Evolutionary conservation across 495 filamentous ascomycete species (phyloP), one percentile per base, ranked within the genome.

Genomic region (Aspergillus wentii): DNA sequence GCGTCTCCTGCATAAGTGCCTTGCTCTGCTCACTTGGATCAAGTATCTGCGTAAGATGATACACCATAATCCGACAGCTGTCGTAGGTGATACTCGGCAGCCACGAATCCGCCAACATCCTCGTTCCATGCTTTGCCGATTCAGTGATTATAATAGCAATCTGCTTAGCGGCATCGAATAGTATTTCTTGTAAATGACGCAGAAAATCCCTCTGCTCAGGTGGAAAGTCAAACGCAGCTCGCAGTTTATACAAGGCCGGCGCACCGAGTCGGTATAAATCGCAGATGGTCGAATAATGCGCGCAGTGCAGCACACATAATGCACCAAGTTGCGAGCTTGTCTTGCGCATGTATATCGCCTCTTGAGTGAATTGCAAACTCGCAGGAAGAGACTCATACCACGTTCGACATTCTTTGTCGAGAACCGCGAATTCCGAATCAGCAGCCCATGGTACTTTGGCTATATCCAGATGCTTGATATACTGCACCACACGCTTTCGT

Each of bases 31-130:
- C 48, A 1, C 46, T 38, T 3, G 54, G 45, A 19, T 61, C 52
- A 2, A 61, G 48, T 5, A 61, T 51, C 32, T 61, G 57, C 2
- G 57, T 61, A 11, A 56, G 30, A 33, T 61, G 54, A 18, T 61
- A 61, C 8, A 61, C 38, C 47, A 61, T 61, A 30, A 59, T 59
- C 7, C 57, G 52, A 27, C 47, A 54, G 30, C 57, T 61, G 23
- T 61, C 57, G 16, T 61, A 61, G 1, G 52, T 49, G 11, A 61
- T 57, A 1, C 55, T 61, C 7, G 55, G 55, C n/a, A 61, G 44
- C 55, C 57, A 61, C n/a, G 57, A 56, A 29, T 61, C 57, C 3
- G 57, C 51, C 11, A 61, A 35, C 31, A 48, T 52, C 4, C 44
- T 33, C 2, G 52, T 33, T 0, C 55, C 57, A 39, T 61, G 57